Conservation (phyloP, 192 early-diverging fungal genomes). For the Linnemannia elongata region DNA sequence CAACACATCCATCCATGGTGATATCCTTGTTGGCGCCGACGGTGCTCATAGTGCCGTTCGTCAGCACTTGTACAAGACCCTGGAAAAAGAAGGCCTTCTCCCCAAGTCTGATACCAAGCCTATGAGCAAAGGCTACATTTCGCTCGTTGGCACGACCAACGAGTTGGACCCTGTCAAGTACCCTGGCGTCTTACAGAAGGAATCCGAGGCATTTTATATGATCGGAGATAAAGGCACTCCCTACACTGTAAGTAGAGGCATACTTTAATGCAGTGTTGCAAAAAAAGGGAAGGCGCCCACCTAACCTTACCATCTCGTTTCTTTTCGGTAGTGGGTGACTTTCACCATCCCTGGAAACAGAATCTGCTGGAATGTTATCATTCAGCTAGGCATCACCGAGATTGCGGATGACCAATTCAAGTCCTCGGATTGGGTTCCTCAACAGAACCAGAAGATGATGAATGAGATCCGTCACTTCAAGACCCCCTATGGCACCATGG, state of each 20-base stretch:
- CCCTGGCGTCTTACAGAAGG: not conserved
- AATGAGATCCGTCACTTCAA: constrained; percentile 7
- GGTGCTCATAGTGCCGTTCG: constrained; percentile 11
- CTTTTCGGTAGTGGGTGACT: no score
- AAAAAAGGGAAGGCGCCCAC: no score
- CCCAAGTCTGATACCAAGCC: not conserved
- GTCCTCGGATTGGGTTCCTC: no score
- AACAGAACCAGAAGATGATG: not conserved
- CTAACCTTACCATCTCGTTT: no score
- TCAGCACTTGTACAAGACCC: not conserved
- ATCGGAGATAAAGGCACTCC: constrained; percentile 4
- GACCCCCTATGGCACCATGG: not conserved
- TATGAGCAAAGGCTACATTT: not conserved
- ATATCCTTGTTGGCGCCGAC: constrained; percentile 19
- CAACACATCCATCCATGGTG: not conserved
- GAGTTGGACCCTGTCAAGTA: not conserved
- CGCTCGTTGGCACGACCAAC: not conserved
- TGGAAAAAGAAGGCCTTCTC: not conserved
- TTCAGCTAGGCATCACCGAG: no score
- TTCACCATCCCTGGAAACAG: no score
- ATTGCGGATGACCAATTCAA: no score
- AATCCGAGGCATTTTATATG: not conserved
- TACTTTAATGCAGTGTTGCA: no score
- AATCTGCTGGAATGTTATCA: no score
- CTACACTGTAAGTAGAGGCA: not conserved